These are phyloP conservation scores for Euphorbia pulcherrima DNA, from an alignment of 345 rosid species.

Conservation along the genomic window DNA sequence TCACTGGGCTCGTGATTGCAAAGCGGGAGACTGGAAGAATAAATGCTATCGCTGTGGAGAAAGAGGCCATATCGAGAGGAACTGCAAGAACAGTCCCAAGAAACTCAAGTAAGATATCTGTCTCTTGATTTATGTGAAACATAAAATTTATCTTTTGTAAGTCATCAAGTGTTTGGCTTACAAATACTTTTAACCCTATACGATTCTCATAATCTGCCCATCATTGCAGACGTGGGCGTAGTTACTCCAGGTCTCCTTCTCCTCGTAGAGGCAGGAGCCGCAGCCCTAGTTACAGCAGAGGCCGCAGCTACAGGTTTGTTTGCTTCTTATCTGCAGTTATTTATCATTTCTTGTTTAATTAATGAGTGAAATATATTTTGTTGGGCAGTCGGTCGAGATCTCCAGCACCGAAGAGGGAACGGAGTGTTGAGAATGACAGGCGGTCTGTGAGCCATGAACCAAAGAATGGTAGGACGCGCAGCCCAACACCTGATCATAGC, in stretches of 20 bases:
- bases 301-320: conserved; percentile 68
- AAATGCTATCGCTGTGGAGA: conserved; percentile 97
- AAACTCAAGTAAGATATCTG: conserved; percentile 46
- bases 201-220: neutral
- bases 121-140: neutral
- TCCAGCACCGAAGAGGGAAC: conserved; percentile 54
- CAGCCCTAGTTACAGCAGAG: conserved; percentile 82
- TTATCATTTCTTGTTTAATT: neutral
- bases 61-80: conserved; percentile 88
- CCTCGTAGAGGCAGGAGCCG: conserved; percentile 81
- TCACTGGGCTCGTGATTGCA: conserved; percentile 97
- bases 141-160: neutral
- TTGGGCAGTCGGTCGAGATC: conserved; percentile 64
- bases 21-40: conserved; percentile 95
- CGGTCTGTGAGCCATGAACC: conserved; percentile 31
- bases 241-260: conserved; percentile 74
- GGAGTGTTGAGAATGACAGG: conserved; percentile 40
- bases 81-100: conserved; percentile 89
- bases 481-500: conserved; percentile 48
- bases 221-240: conserved; percentile 42
- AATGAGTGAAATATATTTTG: neutral
- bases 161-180: neutral
- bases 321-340: neutral
- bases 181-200: neutral
- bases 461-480: conserved; percentile 41